Evolutionary conservation across 345 rosid genomes (phyloP), one percentile per base, ranked within the genome.

Genomic region (Cardamine occulta): DNA sequence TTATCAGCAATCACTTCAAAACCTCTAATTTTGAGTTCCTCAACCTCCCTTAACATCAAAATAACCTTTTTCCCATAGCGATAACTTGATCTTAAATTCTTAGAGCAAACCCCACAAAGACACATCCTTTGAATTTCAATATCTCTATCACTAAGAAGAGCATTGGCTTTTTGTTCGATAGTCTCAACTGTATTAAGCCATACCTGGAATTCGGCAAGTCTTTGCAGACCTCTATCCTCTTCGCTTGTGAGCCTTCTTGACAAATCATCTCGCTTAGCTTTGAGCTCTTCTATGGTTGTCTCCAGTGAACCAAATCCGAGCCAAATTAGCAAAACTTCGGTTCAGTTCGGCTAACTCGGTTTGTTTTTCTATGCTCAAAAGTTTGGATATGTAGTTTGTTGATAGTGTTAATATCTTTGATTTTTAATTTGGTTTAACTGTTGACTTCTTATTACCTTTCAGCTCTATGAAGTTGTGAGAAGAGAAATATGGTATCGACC

Each of bases 401-500:
- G 53, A 52, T 24, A 6, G 19, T 48, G 59, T 51, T 11, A 6
- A 28, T 56, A 39, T 21, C 4, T 21, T 21, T 39, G 58, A 68
- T 18, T 4, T 21, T 17, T 8, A 10, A 37, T 35, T 13, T 71
- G 37, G 51, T 29, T 12, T 8, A 5, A 34, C 23, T 12, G 23
- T 5, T 19, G 10, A n/a, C n/a, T n/a, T 47, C 10, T 4, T 54
- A n/a, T 67, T 62, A 12, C 71, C 26, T 57, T 75, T 23, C 88
- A 95, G 97, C 73, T 95, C 23, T 92, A 90, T 68, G 86, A 89
- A 53, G 89, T 90, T 31, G 90, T 90, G 63, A 93, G 96, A 2
- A 87, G 82, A 82, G 97, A 95, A 75, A 90, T 95, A 76, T 95
- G 99, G 97, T 92, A 90, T 19, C 19, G 86, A 70, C 97, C 97